Evolutionary conservation across 257 asterid genomes (phyloP).

Genomic region (Marsdenia floribunda): DNA sequence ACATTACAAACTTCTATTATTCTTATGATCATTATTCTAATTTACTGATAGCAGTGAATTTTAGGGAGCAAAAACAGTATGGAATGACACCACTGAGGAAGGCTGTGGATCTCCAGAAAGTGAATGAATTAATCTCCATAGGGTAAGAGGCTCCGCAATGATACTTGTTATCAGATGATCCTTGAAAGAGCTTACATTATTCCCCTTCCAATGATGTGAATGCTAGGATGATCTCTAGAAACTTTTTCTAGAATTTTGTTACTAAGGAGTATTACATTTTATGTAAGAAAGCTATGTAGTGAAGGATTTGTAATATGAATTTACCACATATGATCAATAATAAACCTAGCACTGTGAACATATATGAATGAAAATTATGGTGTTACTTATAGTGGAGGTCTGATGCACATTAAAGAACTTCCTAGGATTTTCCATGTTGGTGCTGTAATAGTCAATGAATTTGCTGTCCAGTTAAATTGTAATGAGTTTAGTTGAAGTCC

Average conservation of each 20-base stretch:
- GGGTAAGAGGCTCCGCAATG: conserved; percentile 44
- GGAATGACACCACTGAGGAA: conserved; percentile 78
- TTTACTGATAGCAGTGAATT: conserved; percentile 16
- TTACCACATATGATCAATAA: not conserved
- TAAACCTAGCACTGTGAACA: not conserved
- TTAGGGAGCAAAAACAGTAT: conserved; percentile 80
- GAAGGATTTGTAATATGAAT: not conserved
- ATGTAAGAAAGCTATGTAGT: not conserved
- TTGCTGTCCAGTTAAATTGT: not conserved
- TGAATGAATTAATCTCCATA: conserved; percentile 60
- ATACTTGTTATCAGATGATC: not conserved
- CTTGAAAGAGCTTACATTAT: not conserved
- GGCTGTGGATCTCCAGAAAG: conserved; percentile 72
- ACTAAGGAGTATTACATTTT: not conserved
- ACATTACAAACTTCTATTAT: conserved; percentile 3
- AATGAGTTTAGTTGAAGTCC: not conserved
- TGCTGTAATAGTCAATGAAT: not conserved
- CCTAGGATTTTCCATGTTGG: not conserved
- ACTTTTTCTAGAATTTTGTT: not conserved
- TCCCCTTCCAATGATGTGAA: not conserved
- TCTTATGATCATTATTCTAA: conserved; percentile 1
- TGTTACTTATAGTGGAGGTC: not conserved
- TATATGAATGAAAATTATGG: not conserved
- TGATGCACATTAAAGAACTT: not conserved
- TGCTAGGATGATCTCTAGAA: not conserved